Percentiles rank a stretch among this genome's conserved stretches.
Evolutionary conservation across 2,329 filamentous ascomycete genomes (phyloP).

Genomic region (Ceratocystis cacaofunesta): DNA sequence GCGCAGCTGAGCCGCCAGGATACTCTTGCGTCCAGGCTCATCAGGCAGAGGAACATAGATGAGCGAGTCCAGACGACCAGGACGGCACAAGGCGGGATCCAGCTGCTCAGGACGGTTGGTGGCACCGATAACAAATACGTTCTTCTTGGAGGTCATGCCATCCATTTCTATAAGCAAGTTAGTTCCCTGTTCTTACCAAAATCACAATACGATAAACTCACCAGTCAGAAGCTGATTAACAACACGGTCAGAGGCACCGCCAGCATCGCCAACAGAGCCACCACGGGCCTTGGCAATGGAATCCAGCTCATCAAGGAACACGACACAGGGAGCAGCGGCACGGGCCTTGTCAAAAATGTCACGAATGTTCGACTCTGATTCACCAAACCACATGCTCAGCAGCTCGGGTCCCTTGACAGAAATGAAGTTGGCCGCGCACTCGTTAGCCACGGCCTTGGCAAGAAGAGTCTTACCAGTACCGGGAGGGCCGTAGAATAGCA

Average conservation of each 20-base stretch:
- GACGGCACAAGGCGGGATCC: conserved; percentile 93
- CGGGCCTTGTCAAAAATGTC: conserved; percentile 99
- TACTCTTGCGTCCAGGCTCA: conserved; percentile 73
- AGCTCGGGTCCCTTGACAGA: conserved; percentile 97
- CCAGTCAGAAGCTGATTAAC: conserved; percentile 98
- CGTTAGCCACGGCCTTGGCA: conserved; percentile 98
- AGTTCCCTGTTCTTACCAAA: conserved; percentile 24
- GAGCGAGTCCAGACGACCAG: conserved; percentile 93
- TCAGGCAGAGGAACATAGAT: conserved; percentile 97
- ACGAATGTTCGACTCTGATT: conserved; percentile 98
- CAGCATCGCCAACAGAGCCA: conserved; percentile 87
- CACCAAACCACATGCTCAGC: conserved; percentile 99
- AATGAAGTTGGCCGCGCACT: conserved; percentile 99
- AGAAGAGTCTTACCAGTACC: conserved; percentile 99
- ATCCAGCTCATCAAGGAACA: conserved; percentile 97
- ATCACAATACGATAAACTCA: conserved; percentile 31
- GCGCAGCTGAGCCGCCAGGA: conserved; percentile 89
- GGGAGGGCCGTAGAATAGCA: conserved; percentile 94
- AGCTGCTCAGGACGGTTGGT: conserved; percentile 98
- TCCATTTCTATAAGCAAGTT: conserved; percentile 65
- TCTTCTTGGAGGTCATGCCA: conserved; percentile 99
- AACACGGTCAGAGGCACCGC: conserved; percentile 96
- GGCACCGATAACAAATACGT: conserved; percentile 97
- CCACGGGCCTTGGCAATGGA: conserved; percentile 99
- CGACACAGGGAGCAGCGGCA: conserved; percentile 91